Base-by-base conservation (phyloP, 495 filamentous ascomycete species). In the Hypoxylon crocopeplum region DNA sequence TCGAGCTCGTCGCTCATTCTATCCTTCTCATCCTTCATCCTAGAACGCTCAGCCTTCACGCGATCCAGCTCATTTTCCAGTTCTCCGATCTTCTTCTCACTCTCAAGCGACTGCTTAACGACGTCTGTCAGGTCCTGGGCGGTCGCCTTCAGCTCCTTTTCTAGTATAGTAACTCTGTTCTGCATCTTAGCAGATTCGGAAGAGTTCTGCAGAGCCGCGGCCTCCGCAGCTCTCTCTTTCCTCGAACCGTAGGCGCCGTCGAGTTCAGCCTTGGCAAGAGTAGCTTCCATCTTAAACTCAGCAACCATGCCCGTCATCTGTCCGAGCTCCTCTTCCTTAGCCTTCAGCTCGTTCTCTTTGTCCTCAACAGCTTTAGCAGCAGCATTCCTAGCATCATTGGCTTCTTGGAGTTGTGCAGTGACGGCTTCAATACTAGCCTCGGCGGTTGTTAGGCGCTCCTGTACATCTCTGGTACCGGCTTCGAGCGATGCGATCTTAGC, bases 191-290 rank as follows among this genome's bases (percentile, higher is more conserved):
- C 81, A 17, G 91, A 76, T 69, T 93, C 87, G 20, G 80, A 79
- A 51, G 82, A 81, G 40, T 91, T 80, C 29, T 82, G 82, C 3
- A 91, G 82, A 30, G 84, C 79, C 1, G 90, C 86, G 12, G 83
- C 86, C 67, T 91, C 88, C 0, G 89, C 89, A 4, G 90, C 91
- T 17, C 91, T 85, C 70, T 94, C 79, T 32, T 86, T 83, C 48
- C 90, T 79, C 7, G 84, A 84, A 21, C 91, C 94, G 68, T 97
- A 96, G 15, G 94, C 93, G 47, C 91, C 90, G 67, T 98, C 94
- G 27, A 98, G 87, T 76, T 98, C 94, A 4, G 94, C 94, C 71
- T 89, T 91, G 50, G 89, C 89, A 74, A 98, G 85, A 39, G 93
- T 93, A 52, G 96, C 78, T 68, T 98, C 94, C 30, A 93, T 98